phyloP scores from a whole-genome alignment of 345 rosid species.

The Nasturtium officinale region DNA sequence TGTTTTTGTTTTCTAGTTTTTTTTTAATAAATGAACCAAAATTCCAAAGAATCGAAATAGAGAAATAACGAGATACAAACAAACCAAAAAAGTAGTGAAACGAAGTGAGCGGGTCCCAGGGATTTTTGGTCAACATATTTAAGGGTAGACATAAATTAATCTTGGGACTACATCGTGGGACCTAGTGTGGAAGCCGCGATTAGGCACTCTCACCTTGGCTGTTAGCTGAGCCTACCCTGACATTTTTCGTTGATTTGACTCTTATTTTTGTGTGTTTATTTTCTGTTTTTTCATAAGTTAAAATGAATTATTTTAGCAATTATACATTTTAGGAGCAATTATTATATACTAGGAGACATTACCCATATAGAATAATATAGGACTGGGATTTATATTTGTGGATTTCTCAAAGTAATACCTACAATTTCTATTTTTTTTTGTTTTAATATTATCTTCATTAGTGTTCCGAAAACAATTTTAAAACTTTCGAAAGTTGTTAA shows the following conservation, averaged over 20 bases:
- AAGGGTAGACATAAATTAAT: constrained; percentile 10
- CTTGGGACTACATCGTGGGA: background rate
- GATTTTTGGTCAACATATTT: constrained; percentile 12
- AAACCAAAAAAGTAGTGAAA: constrained; percentile 5
- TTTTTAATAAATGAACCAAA: background rate
- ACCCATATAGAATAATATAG: too few species aligned
- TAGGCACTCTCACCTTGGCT: background rate
- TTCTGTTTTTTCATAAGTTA: background rate
- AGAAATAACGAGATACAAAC: background rate
- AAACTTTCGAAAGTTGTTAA: background rate
- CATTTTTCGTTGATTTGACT: background rate
- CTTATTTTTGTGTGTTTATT: background rate
- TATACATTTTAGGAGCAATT: background rate
- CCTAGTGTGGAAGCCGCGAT: background rate
- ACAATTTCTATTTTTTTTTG: too few species aligned
- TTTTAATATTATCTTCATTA: background rate
- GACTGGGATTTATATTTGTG: too few species aligned
- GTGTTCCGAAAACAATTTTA: background rate
- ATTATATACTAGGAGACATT: background rate
- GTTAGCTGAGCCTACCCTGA: background rate
- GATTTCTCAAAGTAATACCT: too few species aligned
- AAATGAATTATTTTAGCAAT: background rate
- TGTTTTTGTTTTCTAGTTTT: background rate
- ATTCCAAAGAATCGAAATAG: background rate
- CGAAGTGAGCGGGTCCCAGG: constrained; percentile 2